Base-by-base conservation (phyloP, 2,329 filamentous ascomycete genomes). In the Cladosporium colombiae region DNA sequence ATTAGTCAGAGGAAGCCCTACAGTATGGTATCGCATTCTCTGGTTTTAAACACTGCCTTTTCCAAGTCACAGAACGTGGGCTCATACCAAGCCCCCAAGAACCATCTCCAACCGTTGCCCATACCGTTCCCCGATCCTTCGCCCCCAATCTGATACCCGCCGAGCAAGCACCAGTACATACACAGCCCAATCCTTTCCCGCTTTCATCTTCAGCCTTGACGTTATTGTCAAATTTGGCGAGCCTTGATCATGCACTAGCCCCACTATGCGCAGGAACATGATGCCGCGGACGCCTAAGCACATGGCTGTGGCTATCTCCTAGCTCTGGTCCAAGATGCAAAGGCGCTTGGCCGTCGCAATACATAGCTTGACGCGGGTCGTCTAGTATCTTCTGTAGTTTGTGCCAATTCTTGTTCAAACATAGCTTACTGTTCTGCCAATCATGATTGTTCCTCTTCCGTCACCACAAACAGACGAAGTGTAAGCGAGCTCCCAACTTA, bases 181-280 rank as follows among this genome's bases (percentile, higher is more conserved):
- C 52, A 55, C 52, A 55, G 52, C 52, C 52, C 52, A 55, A 55
- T 55, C 52, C 52, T 55, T 55, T 29, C 52, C 52, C 52, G n/a
- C 52, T n/a, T 55, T 33, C 18, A 31, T 31, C 52, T 55, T 31
- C 52, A 55, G 52, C 52, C 27, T 55, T 33, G 52, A 21, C 52
- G 27, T 29, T 29, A 29, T 21, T 23, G 52, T 55, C 52, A 55
- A 55, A 55, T 55, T 55, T 55, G 52, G 52, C 52, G 52, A 55
- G 52, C 52, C 27, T 25, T 55, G 27, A 33, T 21, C 27, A 52
- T 46, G 40, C 40, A 46, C 40, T 46, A 46, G 8, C 27, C 52
- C 52, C 52, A 55, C 52, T 33, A 33, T 10, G 25, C 49, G 2
- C 25, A 29, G 49, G 31, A 55, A 33, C 25, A 55, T 55, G 52